Conservation (phyloP, 306 rosid genomes). For the Vigna reflexopilosa region DNA sequence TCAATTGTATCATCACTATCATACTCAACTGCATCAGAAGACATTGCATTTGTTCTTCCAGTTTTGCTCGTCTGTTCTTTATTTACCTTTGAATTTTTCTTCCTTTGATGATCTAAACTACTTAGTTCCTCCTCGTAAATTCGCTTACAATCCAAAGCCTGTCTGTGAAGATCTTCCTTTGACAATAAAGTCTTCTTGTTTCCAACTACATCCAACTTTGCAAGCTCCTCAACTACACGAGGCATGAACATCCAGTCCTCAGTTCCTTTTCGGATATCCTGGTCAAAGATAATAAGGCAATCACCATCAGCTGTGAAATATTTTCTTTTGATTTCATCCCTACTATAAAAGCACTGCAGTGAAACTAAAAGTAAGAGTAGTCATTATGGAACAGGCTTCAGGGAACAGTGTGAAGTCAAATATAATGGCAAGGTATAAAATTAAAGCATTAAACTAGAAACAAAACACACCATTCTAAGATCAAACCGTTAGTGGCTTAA, state of each 20-base stretch:
- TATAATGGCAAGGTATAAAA: background rate
- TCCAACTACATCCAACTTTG: slow-evolving; percentile 54
- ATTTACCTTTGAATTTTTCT: slow-evolving; percentile 48
- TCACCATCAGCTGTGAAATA: slow-evolving; percentile 20
- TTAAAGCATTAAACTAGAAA: slow-evolving; percentile 10
- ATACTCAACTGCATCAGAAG: slow-evolving; percentile 50
- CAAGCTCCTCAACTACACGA: slow-evolving; percentile 79
- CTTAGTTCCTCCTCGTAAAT: slow-evolving; percentile 71
- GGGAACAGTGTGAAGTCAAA: slow-evolving; percentile 20
- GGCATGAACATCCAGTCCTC: slow-evolving; percentile 87
- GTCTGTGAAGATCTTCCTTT: slow-evolving; percentile 67
- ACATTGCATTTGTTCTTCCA: slow-evolving; percentile 42
- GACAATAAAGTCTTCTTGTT: slow-evolving; percentile 48
- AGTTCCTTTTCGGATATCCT: slow-evolving; percentile 69
- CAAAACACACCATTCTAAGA: slow-evolving; percentile 16
- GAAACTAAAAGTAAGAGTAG: slow-evolving; percentile 38
- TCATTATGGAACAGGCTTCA: background rate
- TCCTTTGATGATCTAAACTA: slow-evolving; percentile 48
- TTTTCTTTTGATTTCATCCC: slow-evolving; percentile 11
- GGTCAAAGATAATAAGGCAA: slow-evolving; percentile 36
- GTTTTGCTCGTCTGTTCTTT: slow-evolving; percentile 39
- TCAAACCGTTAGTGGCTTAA: slow-evolving; percentile 7
- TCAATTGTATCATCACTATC: slow-evolving; percentile 90
- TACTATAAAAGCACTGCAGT: slow-evolving; percentile 10
- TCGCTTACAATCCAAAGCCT: slow-evolving; percentile 67